Conservation (phyloP, 768 basidiomycete species). For the Russula foetens region DNA sequence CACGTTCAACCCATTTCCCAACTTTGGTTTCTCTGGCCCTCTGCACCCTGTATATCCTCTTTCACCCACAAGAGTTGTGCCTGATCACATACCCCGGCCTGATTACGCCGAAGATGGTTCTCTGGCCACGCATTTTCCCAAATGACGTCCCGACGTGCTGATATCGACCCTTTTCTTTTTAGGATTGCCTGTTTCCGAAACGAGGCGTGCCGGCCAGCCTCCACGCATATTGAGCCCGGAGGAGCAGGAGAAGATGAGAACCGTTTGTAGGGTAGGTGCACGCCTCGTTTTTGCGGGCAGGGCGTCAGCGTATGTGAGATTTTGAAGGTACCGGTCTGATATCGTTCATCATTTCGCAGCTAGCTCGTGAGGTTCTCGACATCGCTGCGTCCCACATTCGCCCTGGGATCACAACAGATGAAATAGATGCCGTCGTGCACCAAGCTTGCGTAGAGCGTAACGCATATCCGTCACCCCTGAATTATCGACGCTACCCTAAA, state of each 20-base stretch:
- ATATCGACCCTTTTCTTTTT: conserved; percentile 21
- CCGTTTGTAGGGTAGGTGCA: conserved; percentile 61
- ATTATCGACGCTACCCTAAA: conserved; percentile 89
- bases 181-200: conserved; percentile 58
- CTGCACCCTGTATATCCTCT: conserved; percentile 85
- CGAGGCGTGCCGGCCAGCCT: conserved; percentile 47
- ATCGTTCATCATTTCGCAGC: conserved; percentile 36
- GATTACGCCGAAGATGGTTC: conserved; percentile 79
- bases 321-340: conserved; percentile 6
- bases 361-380: conserved; percentile 89
- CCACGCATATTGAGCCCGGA: conserved; percentile 57
- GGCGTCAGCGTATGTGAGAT: neutral
- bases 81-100: conserved; percentile 75
- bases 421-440: conserved; percentile 90
- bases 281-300: neutral
- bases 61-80: conserved; percentile 66
- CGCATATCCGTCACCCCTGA: conserved; percentile 89
- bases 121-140: neutral
- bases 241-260: conserved; percentile 87
- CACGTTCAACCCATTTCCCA: conserved; percentile 72
- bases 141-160: conserved; percentile 2
- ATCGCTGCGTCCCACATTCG: conserved; percentile 76
- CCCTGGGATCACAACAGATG: conserved; percentile 95
- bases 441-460: conserved; percentile 84
- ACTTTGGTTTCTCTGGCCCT: conserved; percentile 69